Percentiles rank a stretch among this genome's conserved stretches.
Evolutionary conservation across 768 basidiomycete species (phyloP).

Genomic region (Cubamyces sp.): DNA sequence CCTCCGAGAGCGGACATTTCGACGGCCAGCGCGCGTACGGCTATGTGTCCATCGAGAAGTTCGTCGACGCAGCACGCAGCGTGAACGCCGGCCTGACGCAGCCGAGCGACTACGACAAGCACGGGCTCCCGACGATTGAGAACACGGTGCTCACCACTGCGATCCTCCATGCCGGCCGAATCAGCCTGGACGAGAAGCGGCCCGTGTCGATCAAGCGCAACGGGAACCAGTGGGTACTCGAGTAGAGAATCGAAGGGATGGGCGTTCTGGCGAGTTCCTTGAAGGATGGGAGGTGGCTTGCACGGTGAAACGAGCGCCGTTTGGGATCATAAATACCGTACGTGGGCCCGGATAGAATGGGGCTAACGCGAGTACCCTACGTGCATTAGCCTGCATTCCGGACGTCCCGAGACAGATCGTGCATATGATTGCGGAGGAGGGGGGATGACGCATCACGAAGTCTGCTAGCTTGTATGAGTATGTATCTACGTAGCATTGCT

Average conservation of each 20-base stretch:
- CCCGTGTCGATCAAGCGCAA: constrained; percentile 77
- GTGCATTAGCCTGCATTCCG: neutral
- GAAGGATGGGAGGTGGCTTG: neutral
- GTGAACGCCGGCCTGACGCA: constrained; percentile 73
- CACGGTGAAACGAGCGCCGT: neutral
- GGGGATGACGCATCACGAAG: neutral
- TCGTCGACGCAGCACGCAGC: constrained; percentile 79
- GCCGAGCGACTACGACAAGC: constrained; percentile 74
- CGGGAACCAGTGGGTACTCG: constrained; percentile 67
- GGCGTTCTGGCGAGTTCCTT: neutral
- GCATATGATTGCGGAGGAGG: constrained; percentile 2
- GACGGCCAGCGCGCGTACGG: constrained; percentile 95
- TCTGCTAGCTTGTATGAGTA: neutral
- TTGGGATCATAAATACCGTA: constrained; percentile 4
- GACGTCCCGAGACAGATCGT: neutral
- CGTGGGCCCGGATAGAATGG: neutral
- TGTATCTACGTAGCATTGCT: constrained; percentile 2
- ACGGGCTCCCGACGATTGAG: constrained; percentile 84
- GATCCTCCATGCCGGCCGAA: constrained; percentile 88
- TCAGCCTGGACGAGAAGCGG: constrained; percentile 88
- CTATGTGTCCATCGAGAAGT: constrained; percentile 90
- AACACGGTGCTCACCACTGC: constrained; percentile 89
- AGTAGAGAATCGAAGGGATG: constrained; percentile 43
- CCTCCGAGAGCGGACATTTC: constrained; percentile 89
- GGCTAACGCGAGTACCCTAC: neutral